These are phyloP conservation scores for Quercus lobata DNA, from an alignment of 331 rosid genomes.

Conservation along the genomic window DNA sequence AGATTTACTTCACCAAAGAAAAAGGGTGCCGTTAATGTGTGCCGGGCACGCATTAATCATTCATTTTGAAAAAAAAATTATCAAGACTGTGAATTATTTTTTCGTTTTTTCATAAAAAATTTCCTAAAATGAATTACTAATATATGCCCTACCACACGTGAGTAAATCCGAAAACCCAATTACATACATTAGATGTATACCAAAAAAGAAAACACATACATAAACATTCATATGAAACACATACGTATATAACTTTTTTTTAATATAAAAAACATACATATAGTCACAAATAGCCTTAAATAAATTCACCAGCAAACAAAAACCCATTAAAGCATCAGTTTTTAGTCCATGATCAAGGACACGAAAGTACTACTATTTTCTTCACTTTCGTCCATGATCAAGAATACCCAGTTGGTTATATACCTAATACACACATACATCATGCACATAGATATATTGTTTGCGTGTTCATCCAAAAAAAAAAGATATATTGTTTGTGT, in stretches of 20 bases:
- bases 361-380: not conserved
- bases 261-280: not conserved
- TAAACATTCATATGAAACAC: not conserved
- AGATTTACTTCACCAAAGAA: no score
- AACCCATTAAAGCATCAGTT: not conserved
- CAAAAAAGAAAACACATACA: not conserved
- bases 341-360: not conserved
- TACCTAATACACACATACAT: not conserved
- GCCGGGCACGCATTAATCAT: no score
- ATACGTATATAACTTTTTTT: not conserved
- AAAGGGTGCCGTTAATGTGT: no score
- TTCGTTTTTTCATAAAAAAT: no score
- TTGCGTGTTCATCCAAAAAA: no score
- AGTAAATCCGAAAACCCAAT: not conserved
- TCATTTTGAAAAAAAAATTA: no score
- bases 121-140: no score
- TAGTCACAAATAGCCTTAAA: not conserved
- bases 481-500: not conserved
- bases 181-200: not conserved
- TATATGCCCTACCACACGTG: no score
- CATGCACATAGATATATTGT: no score
- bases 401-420: not conserved
- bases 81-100: no score
- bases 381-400: not conserved
- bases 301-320: not conserved